Evolutionary conservation across 345 rosid species (phyloP).

Genomic region (Triadica sebifera): DNA sequence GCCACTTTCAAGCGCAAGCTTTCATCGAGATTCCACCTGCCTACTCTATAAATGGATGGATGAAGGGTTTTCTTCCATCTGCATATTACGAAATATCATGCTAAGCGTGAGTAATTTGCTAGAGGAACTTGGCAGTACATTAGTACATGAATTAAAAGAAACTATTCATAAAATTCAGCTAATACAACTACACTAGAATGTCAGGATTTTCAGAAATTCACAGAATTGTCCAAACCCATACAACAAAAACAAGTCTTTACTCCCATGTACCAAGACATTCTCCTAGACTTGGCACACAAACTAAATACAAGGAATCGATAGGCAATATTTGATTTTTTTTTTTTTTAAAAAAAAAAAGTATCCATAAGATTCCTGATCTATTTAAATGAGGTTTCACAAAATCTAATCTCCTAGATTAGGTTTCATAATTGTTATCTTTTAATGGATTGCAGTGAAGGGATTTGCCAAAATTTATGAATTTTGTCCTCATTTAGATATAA

Average conservation of each 20-base stretch:
- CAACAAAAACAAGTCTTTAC: neutral
- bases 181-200: neutral
- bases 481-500: no score
- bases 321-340: neutral
- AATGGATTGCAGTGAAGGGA: no score
- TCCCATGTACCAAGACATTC: neutral
- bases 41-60: slow-evolving; percentile 51
- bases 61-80: slow-evolving; percentile 83
- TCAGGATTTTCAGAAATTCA: neutral
- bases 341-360: no score
- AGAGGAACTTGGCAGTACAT: neutral
- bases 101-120: neutral
- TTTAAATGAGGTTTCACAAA: neutral
- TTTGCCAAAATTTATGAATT: no score
- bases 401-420: no score
- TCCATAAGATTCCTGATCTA: neutral
- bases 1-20: slow-evolving; percentile 72
- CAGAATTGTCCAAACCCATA: neutral
- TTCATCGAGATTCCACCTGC: slow-evolving; percentile 68
- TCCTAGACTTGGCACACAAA: neutral
- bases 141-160: neutral
- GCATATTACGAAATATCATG: slow-evolving; percentile 14
- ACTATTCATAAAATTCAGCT: neutral
- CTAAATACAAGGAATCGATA: neutral
- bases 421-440: no score